A percentile compares a stretch with the other conserved stretches of the same genome.
phyloP scores from a whole-genome alignment of 2,329 filamentous ascomycete genomes.

The Ophiostoma pallidulum region DNA sequence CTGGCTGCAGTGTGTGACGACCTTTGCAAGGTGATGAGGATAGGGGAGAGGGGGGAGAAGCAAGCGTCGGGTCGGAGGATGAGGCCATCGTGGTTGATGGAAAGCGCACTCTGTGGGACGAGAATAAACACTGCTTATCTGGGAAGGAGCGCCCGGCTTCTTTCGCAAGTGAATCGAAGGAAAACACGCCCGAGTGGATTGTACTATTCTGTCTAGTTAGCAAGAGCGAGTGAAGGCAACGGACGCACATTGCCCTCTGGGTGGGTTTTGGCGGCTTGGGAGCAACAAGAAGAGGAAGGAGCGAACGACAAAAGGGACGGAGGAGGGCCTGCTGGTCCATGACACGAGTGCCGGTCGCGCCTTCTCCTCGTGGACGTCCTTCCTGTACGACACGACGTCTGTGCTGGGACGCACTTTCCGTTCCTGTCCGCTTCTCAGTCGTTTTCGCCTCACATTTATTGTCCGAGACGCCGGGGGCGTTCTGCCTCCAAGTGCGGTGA shows the following conservation, averaged over 20 bases:
- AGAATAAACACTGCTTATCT: neutral
- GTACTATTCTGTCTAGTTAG: too few relatives aligned
- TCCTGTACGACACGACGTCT: neutral
- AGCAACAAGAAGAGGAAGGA: constrained; percentile 1
- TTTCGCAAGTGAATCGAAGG: too few relatives aligned
- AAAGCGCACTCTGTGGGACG: neutral
- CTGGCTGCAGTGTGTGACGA: neutral
- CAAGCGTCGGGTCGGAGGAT: neutral
- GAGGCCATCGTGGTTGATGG: neutral
- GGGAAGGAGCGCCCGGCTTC: constrained; percentile 3
- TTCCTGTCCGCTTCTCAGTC: neutral
- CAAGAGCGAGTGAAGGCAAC: neutral
- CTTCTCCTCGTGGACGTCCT: constrained; percentile 1
- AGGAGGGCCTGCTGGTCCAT: neutral
- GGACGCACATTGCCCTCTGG: neutral
- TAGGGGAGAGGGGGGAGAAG: neutral
- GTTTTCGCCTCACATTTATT: neutral
- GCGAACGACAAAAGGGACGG: neutral
- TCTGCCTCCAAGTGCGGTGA: too few relatives aligned
- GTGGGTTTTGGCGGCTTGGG: neutral
- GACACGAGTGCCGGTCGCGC: neutral
- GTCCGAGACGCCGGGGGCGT: too few relatives aligned
- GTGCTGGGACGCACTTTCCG: neutral
- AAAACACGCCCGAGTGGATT: too few relatives aligned
- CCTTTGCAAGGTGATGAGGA: neutral